These are phyloP conservation scores for Trametes cinnabarina DNA, from an alignment of 768 basidiomycete species.

Conservation along the genomic window DNA sequence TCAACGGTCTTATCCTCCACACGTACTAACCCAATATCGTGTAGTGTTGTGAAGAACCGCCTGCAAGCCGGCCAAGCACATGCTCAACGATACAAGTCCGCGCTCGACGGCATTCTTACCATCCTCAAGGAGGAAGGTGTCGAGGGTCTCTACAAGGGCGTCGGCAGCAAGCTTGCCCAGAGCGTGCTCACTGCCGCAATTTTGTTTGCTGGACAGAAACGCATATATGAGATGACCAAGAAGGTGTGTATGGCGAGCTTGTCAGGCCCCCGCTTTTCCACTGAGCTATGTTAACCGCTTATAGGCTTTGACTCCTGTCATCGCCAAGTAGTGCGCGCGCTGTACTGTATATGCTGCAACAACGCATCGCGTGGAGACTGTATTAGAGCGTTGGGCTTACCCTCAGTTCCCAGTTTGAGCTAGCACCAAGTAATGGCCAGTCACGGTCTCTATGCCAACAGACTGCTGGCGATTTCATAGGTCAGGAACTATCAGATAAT, in stretches of 20 bases:
- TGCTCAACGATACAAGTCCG: slow-evolving; percentile 71
- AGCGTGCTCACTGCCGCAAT: slow-evolving; percentile 93
- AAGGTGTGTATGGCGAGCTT: slow-evolving; percentile 29
- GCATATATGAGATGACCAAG: slow-evolving; percentile 75
- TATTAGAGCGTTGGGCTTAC: too few relatives aligned
- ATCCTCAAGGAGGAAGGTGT: slow-evolving; percentile 79
- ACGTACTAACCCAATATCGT: neutral
- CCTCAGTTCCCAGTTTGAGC: too few relatives aligned
- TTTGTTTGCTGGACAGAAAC: slow-evolving; percentile 84
- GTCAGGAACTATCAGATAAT: neutral
- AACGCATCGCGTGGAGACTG: too few relatives aligned
- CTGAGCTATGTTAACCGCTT: neutral
- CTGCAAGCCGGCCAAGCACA: slow-evolving; percentile 71
- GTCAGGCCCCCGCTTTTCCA: too few relatives aligned
- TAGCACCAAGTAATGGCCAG: too few relatives aligned
- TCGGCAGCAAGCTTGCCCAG: slow-evolving; percentile 85
- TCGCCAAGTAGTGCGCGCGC: neutral
- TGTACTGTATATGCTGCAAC: neutral
- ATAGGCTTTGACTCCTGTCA: slow-evolving; percentile 7
- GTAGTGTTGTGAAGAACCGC: slow-evolving; percentile 71
- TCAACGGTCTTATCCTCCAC: too few relatives aligned
- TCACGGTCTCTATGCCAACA: too few relatives aligned
- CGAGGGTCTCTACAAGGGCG: slow-evolving; percentile 83
- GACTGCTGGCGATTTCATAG: neutral
- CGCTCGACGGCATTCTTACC: slow-evolving; percentile 71